Evolutionary conservation across 768 basidiomycete genomes (phyloP).

Genomic region (Kwoniella sp.): DNA sequence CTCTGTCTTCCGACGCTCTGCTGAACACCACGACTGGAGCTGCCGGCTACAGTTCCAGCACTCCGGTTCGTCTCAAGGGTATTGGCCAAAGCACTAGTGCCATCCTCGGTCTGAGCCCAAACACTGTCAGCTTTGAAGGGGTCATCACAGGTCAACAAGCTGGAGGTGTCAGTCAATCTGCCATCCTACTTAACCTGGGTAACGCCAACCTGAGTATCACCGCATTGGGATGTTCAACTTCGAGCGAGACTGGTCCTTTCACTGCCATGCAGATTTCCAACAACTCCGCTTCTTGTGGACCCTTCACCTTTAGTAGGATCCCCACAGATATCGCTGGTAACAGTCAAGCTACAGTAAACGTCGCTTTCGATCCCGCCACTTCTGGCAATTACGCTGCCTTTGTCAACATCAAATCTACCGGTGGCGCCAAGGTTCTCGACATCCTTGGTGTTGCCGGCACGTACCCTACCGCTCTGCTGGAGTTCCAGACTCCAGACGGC

Average conservation of each 20-base stretch:
- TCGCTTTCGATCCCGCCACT: conserved; percentile 13
- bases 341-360: conserved; percentile 16
- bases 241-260: conserved; percentile 21
- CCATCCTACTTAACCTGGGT: conserved; percentile 16
- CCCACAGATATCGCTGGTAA: conserved; percentile 10
- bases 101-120: conserved; percentile 15
- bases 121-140: conserved; percentile 23
- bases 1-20: conserved; percentile 16
- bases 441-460: conserved; percentile 16
- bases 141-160: conserved; percentile 19
- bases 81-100: conserved; percentile 12
- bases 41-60: conserved; percentile 10
- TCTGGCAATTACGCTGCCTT: conserved; percentile 21
- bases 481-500: conserved; percentile 20
- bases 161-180: conserved; percentile 20
- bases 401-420: conserved; percentile 15
- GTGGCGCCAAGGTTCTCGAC: conserved; percentile 11
- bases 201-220: conserved; percentile 23
- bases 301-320: conserved; percentile 18
- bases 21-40: conserved; percentile 16
- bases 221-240: conserved; percentile 5
- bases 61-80: conserved; percentile 18
- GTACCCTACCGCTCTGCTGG: conserved; percentile 18
- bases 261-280: not conserved
- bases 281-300: conserved; percentile 5